Base-by-base conservation (phyloP, 306 rosid genomes). In the Inga oerstediana region DNA sequence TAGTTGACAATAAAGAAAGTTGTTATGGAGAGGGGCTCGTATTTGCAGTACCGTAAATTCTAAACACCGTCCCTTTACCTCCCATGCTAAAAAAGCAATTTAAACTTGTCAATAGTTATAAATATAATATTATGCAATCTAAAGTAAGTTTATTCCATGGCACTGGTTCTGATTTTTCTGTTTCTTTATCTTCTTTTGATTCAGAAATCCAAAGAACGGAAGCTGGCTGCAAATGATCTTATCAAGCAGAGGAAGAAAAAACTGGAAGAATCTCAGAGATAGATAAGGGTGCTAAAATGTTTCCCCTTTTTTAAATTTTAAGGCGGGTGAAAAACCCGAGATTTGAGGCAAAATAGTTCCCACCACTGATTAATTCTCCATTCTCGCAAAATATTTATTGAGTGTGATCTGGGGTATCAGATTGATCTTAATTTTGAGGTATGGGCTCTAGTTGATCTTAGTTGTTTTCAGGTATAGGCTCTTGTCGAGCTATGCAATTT, bases 211-310 rank as follows among this genome's bases (percentile, higher is more conserved):
- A 90, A 87, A 62, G 41, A 84, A 51, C 89, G 88, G 73, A 96
- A 94, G 94, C 86, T 67, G 85, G 87, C 64, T 30, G n/a, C 85
- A 3, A 5, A 51, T 70, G 89, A 86, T 79, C 67, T 72, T 35
- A 81, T 94, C n/a, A 84, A 75, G 83, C 85, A 88, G 76, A 84
- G 99, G 86, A 94, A 87, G 89, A 89, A 79, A 88, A 91, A 88
- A 58, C 79, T 90, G 58, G 86, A 86, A n/a, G 93, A 80, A 84
- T 86, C 92, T 72, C 44, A 85, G 78, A 74, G 85, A 70, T 62
- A 72, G 85, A 70, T 51, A 58, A 81, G 84, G 77, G 49, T 64
- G 59, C 76, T 85, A 75, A 85, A 74, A 79, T 62, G 79, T 52
- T 54, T 68, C 37, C 37, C 35, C 12, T 27, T 27, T 27, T 11